phyloP scores from a whole-genome alignment of 768 basidiomycete genomes.

The Termitomyces bulborhizus region DNA sequence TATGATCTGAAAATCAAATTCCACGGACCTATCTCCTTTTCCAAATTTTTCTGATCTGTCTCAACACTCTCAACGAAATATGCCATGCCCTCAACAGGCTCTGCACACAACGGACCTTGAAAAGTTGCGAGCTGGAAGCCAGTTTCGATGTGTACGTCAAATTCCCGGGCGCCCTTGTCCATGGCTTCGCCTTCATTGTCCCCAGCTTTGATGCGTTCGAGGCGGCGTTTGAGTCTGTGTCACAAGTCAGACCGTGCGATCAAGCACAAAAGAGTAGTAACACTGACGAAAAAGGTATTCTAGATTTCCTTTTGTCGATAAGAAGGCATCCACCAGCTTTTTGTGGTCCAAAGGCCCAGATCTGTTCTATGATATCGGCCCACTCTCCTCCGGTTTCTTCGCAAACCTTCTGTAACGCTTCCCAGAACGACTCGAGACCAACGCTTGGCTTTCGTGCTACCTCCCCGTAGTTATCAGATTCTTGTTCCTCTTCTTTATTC shows the following conservation, averaged over 20 bases:
- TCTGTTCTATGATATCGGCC: conserved; percentile 57
- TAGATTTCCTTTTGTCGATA: conserved; percentile 59
- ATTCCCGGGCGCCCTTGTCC: conserved; percentile 40
- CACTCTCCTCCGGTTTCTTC: conserved; percentile 80
- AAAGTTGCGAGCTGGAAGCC: conserved; percentile 95
- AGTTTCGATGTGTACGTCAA: conserved; percentile 81
- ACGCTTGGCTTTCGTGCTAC: conserved; percentile 58
- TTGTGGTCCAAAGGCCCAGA: conserved; percentile 94
- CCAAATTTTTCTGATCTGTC: conserved; percentile 51
- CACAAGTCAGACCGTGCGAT: conserved; percentile 6
- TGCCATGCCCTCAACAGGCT: conserved; percentile 90
- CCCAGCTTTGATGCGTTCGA: conserved; percentile 33
- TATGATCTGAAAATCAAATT: conserved; percentile 2
- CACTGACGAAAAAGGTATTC: conserved; percentile 50
- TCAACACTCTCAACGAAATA: conserved; percentile 81
- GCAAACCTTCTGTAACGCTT: conserved; percentile 55
- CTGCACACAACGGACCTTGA: conserved; percentile 92
- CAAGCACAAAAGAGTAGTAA: conserved; percentile 1
- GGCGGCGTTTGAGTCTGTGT: conserved; percentile 45
- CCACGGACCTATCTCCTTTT: conserved; percentile 61
- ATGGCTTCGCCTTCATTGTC: conserved; percentile 22
- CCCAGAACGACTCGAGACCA: conserved; percentile 78
- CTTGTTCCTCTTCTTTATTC: conserved; percentile 32
- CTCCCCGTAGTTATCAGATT: conserved; percentile 50
- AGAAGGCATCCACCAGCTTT: conserved; percentile 82